These are phyloP conservation scores for Flammula alnicola DNA, from an alignment of 1,284 basidiomycete species.

Conservation along the genomic window DNA sequence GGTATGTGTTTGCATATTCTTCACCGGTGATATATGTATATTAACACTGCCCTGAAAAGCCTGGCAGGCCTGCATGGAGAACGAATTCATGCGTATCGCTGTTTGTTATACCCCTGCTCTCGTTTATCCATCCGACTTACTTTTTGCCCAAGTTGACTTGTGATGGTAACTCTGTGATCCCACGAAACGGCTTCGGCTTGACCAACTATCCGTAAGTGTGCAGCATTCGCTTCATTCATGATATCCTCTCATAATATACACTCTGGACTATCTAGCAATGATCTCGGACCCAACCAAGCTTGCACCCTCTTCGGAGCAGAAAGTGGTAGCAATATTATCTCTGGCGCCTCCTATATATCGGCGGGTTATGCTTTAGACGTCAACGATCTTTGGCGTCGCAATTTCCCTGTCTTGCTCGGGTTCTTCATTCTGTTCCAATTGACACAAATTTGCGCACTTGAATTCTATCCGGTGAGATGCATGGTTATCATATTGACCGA, in stretches of 20 bases:
- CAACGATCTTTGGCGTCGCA: slow-evolving; percentile 63
- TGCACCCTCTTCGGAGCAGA: slow-evolving; percentile 69
- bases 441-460: slow-evolving; percentile 62
- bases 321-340: slow-evolving; percentile 51
- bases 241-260: background rate
- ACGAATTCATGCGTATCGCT: slow-evolving; percentile 79
- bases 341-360: slow-evolving; percentile 64
- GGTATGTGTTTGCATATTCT: slow-evolving; percentile 43
- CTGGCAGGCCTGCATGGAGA: slow-evolving; percentile 82
- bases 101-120: slow-evolving; percentile 37
- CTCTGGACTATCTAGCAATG: slow-evolving; percentile 37
- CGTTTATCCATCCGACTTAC: background rate
- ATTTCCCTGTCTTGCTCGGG: slow-evolving; percentile 59
- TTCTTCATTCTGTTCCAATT: slow-evolving; percentile 75
- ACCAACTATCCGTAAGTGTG: slow-evolving; percentile 67
- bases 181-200: slow-evolving; percentile 67
- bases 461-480: slow-evolving; percentile 62
- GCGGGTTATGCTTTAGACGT: slow-evolving; percentile 54
- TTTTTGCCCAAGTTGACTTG: slow-evolving; percentile 55
- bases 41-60: slow-evolving; percentile 35
- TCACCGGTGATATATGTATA: background rate
- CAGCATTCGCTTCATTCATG: slow-evolving; percentile 3
- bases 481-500: background rate
- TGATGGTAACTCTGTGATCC: slow-evolving; percentile 71
- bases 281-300: slow-evolving; percentile 65